Conservation (phyloP, 1,284 basidiomycete genomes). For the Leccinum glutinopallens region DNA sequence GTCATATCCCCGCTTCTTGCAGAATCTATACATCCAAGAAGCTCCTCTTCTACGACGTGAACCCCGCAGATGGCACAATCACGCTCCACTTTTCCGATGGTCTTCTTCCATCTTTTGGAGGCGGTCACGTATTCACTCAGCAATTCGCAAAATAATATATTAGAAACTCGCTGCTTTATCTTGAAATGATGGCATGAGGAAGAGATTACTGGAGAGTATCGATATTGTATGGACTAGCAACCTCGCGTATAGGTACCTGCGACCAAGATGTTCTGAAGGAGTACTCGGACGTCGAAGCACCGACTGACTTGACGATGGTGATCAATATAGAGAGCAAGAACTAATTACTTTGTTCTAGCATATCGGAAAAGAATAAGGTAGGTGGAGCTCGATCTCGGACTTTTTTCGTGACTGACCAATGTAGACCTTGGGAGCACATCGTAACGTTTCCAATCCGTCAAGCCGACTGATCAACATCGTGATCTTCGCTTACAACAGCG, state of each 20-base stretch:
- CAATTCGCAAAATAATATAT: conserved; percentile 27
- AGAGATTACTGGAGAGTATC: conserved; percentile 13
- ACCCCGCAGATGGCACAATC: conserved; percentile 14
- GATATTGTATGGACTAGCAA: conserved; percentile 28
- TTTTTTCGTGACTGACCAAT: too few species aligned
- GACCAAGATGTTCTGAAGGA: conserved; percentile 17
- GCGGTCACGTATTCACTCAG: conserved; percentile 30
- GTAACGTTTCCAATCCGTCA: too few species aligned
- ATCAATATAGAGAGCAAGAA: conserved; percentile 4
- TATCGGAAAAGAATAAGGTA: conserved; percentile 40
- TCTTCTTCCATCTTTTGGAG: conserved; percentile 36
- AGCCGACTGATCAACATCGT: conserved; percentile 44
- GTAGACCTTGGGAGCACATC: too few species aligned
- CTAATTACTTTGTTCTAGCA: conserved; percentile 36
- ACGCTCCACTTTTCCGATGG: conserved; percentile 37
- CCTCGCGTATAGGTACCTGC: conserved; percentile 25
- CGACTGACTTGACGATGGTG: conserved; percentile 41
- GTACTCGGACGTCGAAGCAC: conserved; percentile 38
- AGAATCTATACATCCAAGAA: conserved; percentile 36
- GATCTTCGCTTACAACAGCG: conserved; percentile 36
- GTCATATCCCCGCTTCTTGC: conserved; percentile 32
- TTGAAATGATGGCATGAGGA: conserved; percentile 10
- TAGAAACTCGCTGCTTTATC: conserved; percentile 12
- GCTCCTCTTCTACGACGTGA: conserved; percentile 30
- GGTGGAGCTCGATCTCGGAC: too few species aligned